These are phyloP conservation scores for Oropetium thomaeum DNA, from an alignment of 176 grass and related monocot genomes.

Conservation along the genomic window DNA sequence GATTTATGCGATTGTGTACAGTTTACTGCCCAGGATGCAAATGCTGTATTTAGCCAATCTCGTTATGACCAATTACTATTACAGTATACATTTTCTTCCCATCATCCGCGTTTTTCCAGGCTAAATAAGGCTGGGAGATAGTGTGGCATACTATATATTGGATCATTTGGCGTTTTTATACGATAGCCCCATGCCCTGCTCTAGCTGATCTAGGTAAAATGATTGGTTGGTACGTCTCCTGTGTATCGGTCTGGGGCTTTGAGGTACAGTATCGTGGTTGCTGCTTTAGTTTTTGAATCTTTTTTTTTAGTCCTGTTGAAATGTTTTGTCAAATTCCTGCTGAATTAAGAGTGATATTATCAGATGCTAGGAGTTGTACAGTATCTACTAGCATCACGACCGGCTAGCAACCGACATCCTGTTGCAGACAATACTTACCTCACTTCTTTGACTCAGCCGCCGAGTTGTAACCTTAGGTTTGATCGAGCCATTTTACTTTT, in stretches of 20 bases:
- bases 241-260: neutral
- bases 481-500: slow-evolving; percentile 1
- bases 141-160: neutral
- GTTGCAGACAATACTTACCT: slow-evolving; percentile 2
- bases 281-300: neutral
- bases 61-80: slow-evolving; percentile 18
- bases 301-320: neutral
- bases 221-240: neutral
- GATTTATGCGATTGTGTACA: slow-evolving; percentile 40
- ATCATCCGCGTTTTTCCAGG: neutral
- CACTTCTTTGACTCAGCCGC: neutral
- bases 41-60: slow-evolving; percentile 21
- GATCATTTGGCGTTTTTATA: neutral
- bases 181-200: neutral
- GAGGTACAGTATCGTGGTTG: neutral
- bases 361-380: neutral
- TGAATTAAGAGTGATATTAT: neutral
- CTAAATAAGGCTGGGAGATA: too few species aligned
- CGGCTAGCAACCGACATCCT: slow-evolving; percentile 3
- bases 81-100: slow-evolving; percentile 12
- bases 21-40: slow-evolving; percentile 29
- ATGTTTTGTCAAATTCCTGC: neutral
- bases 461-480: neutral
- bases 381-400: neutral
- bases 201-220: neutral